Conservation (phyloP, 176 grass and related monocot species). For the Rhynchospora breviuscula region DNA sequence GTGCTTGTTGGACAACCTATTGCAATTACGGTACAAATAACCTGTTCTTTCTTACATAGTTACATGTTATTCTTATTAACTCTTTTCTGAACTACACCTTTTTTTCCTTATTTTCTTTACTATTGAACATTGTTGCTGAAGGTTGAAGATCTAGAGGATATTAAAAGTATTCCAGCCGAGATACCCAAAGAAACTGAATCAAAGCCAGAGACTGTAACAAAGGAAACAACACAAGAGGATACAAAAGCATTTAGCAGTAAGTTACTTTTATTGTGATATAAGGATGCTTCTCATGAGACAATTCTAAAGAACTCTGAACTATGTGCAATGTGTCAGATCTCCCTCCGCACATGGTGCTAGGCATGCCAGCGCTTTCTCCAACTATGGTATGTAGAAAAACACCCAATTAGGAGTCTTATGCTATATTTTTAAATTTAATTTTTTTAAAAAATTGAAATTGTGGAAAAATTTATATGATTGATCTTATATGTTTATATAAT, state of each 20-base stretch:
- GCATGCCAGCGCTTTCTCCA: constrained; percentile 90
- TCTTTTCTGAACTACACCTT: neutral
- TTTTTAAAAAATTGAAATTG: neutral
- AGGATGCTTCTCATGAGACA: neutral
- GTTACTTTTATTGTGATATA: neutral
- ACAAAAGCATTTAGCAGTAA: constrained; percentile 3
- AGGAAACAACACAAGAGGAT: constrained; percentile 28
- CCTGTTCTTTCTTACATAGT: neutral
- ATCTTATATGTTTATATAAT: constrained; percentile 7
- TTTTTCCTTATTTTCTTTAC: neutral
- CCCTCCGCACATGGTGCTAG: constrained; percentile 70
- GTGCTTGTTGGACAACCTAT: constrained; percentile 88
- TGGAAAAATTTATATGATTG: neutral
- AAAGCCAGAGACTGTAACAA: constrained; percentile 43
- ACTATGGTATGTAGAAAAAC: constrained; percentile 59
- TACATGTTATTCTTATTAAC: neutral
- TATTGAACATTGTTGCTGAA: constrained; percentile 24
- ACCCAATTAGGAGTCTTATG: neutral
- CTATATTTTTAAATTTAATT: neutral
- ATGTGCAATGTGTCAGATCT: constrained; percentile 37
- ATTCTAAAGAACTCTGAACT: neutral
- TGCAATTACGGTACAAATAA: constrained; percentile 75
- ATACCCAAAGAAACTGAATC: constrained; percentile 51
- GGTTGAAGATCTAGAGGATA: constrained; percentile 81
- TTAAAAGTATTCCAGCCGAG: constrained; percentile 67